Conservation (phyloP, 345 rosid genomes). For the Toxicodendron radicans region DNA sequence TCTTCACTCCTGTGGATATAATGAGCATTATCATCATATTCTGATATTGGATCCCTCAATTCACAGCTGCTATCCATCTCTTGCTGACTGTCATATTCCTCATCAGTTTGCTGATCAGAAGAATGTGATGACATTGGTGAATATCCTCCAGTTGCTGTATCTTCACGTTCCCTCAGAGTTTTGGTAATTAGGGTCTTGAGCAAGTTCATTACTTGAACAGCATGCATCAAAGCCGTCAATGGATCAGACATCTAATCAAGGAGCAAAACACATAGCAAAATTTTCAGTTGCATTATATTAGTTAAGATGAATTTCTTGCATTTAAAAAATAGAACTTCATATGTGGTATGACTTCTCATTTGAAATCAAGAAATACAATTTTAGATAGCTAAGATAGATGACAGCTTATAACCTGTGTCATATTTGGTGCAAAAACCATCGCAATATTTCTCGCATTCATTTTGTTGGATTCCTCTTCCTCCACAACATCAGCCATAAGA, state of each 20-base stretch:
- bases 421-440: constrained; percentile 92
- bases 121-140: constrained; percentile 70
- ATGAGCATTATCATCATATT: constrained; percentile 43
- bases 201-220: constrained; percentile 97
- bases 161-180: constrained; percentile 70
- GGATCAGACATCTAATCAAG: constrained; percentile 84
- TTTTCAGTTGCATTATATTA: neutral
- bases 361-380: neutral
- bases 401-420: constrained; percentile 74
- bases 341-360: neutral
- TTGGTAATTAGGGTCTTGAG: constrained; percentile 76
- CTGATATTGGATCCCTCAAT: constrained; percentile 55
- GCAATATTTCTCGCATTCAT: constrained; percentile 97
- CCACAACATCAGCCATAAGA: constrained; percentile 96
- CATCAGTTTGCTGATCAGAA: constrained; percentile 51
- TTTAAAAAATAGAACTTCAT: neutral
- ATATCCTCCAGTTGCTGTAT: constrained; percentile 54
- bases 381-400: neutral
- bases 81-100: constrained; percentile 65
- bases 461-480: constrained; percentile 85
- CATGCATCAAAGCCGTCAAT: constrained; percentile 89
- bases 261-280: constrained; percentile 12
- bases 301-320: neutral
- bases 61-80: constrained; percentile 82
- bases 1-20: constrained; percentile 38